Conservation (phyloP, 371 early-diverging fungal genomes). For the Funneliformis caledonium region DNA sequence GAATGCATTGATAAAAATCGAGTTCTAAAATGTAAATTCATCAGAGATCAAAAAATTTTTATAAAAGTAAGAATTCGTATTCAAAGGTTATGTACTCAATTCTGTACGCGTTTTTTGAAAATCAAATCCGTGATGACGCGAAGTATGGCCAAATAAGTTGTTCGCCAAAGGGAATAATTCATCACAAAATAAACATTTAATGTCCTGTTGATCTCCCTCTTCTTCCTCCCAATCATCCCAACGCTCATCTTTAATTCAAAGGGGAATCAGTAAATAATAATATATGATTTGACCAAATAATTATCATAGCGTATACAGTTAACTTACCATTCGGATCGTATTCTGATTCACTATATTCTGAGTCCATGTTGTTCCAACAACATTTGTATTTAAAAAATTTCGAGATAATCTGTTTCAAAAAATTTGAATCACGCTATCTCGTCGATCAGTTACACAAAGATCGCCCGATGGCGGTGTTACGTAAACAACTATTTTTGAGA, state of each 20-base stretch:
- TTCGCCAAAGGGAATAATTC: slow-evolving; percentile 53
- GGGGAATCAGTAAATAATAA: neutral
- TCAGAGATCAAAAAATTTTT: neutral
- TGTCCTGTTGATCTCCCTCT: slow-evolving; percentile 61
- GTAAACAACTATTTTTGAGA: too few relatives aligned
- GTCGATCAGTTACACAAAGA: too few relatives aligned
- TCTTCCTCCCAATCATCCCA: slow-evolving; percentile 88
- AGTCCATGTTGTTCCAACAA: neutral
- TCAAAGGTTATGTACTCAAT: slow-evolving; percentile 46
- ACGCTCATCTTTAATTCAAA: slow-evolving; percentile 29
- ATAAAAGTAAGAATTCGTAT: neutral
- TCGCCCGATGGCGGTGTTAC: too few relatives aligned
- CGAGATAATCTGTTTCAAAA: too few relatives aligned
- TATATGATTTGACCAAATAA: neutral
- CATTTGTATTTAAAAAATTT: neutral
- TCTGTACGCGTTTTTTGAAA: slow-evolving; percentile 60
- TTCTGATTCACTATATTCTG: slow-evolving; percentile 34
- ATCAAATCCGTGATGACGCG: slow-evolving; percentile 69
- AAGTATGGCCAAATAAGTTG: slow-evolving; percentile 73
- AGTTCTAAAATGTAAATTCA: slow-evolving; percentile 50
- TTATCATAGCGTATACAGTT: neutral
- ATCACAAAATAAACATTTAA: slow-evolving; percentile 76
- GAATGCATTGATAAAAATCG: slow-evolving; percentile 88
- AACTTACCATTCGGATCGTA: slow-evolving; percentile 31
- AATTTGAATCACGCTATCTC: too few relatives aligned